phyloP scores from a whole-genome alignment of 2,329 filamentous ascomycete species.

The Exophiala mesophila region DNA sequence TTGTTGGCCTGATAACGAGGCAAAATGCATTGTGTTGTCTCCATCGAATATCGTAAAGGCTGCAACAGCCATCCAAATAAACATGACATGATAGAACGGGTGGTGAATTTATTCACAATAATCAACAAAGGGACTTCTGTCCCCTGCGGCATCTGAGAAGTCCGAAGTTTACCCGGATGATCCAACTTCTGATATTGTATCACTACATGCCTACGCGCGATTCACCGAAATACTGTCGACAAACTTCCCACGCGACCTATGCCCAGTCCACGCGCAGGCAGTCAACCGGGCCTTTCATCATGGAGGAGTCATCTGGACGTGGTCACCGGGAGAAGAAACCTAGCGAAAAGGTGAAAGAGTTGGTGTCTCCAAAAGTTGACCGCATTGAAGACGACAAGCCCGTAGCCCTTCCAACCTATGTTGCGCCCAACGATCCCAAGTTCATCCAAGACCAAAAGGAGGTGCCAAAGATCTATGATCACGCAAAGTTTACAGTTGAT shows the following conservation, averaged over 20 bases:
- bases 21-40: no score
- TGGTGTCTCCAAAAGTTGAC: conserved; percentile 22
- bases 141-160: no score
- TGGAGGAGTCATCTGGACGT: conserved; percentile 25
- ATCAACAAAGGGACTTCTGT: no score
- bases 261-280: neutral
- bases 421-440: conserved; percentile 25
- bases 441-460: conserved; percentile 27
- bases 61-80: no score
- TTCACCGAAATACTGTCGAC: no score
- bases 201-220: no score
- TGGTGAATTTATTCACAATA: no score
- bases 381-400: conserved; percentile 21
- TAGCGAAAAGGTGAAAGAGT: conserved; percentile 26
- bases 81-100: no score
- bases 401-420: conserved; percentile 24
- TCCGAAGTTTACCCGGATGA: conserved; percentile 11
- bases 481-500: conserved; percentile 21
- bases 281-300: conserved; percentile 1
- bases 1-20: no score
- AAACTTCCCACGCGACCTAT: neutral
- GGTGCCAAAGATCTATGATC: conserved; percentile 24
- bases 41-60: no score
- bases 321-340: conserved; percentile 27
- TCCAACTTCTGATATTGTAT: neutral